A percentile compares a stretch with the other conserved stretches of the same genome.
Conservation (phyloP, 75 land plant genomes). For the Sequoia sempervirens region DNA sequence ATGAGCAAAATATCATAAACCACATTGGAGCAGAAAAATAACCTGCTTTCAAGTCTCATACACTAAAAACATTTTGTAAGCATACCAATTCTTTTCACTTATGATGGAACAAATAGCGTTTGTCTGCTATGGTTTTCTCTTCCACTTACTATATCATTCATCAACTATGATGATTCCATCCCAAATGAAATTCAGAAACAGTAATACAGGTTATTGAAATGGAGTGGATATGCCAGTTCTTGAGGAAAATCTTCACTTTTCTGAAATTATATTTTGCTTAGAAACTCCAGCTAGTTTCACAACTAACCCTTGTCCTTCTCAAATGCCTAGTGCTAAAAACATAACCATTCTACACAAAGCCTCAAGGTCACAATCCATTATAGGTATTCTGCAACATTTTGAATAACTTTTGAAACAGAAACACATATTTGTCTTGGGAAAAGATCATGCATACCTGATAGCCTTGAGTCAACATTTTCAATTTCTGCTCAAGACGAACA, state of each 20-base stretch:
- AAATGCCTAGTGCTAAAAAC: neutral
- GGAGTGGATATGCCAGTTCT: too few species aligned
- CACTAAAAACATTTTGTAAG: neutral
- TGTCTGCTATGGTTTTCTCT: too few species aligned
- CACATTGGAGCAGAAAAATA: neutral
- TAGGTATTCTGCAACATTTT: neutral
- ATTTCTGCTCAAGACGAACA: slow-evolving; percentile 66
- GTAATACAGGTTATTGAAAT: neutral
- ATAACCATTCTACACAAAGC: too few species aligned
- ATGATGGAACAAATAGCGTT: too few species aligned
- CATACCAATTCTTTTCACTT: too few species aligned
- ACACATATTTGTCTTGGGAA: neutral
- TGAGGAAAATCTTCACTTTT: neutral
- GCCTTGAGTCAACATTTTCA: slow-evolving; percentile 83
- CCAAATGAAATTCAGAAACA: neutral
- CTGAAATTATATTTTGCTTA: neutral
- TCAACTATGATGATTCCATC: neutral
- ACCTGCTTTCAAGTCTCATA: neutral
- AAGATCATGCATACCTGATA: slow-evolving; percentile 54
- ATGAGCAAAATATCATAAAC: neutral
- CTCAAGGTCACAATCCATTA: neutral
- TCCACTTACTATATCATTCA: too few species aligned
- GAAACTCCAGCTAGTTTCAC: neutral
- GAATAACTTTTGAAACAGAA: neutral
- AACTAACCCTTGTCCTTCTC: neutral